Evolutionary conservation across 768 basidiomycete genomes (phyloP).

Genomic region (Boletus pseudopeckii): DNA sequence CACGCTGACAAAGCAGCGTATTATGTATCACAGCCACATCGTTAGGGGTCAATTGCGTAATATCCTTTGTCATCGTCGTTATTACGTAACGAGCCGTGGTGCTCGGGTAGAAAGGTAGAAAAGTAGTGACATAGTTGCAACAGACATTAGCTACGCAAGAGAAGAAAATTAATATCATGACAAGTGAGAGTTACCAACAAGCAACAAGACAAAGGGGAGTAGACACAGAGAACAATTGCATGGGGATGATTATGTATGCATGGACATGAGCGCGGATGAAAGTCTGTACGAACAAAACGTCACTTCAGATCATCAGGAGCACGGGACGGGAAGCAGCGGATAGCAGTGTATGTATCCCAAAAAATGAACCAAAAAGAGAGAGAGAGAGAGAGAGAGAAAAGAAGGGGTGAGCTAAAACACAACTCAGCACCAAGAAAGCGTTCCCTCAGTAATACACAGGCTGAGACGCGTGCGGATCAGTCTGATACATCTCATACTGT

Average conservation of each 20-base stretch:
- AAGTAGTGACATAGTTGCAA: conserved; percentile 5
- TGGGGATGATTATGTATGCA: conserved; percentile 23
- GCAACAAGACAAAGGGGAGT: conserved; percentile 10
- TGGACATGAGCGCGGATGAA: conserved; percentile 17
- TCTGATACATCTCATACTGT: conserved; percentile 65
- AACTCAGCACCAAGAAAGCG: conserved; percentile 5
- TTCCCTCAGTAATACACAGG: conserved; percentile 57
- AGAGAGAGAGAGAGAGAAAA: background rate
- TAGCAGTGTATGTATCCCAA: conserved; percentile 22
- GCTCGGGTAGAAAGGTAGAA: background rate
- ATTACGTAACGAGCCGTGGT: background rate
- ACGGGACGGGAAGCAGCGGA: conserved; percentile 7
- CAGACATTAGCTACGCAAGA: conserved; percentile 20
- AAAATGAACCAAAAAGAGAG: conserved; percentile 21
- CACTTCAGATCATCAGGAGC: conserved; percentile 18
- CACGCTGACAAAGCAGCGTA: conserved; percentile 23
- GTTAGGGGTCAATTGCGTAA: conserved; percentile 1
- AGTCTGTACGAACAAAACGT: conserved; percentile 27
- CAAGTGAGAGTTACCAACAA: background rate
- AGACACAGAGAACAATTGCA: conserved; percentile 17
- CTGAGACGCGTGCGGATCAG: conserved; percentile 47
- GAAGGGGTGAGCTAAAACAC: conserved; percentile 13
- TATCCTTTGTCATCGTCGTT: background rate
- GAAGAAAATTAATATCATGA: background rate
- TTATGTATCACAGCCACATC: background rate